Evolutionary conservation across 164 flowering plant species (phyloP).

Genomic region (Umbellularia californica): DNA sequence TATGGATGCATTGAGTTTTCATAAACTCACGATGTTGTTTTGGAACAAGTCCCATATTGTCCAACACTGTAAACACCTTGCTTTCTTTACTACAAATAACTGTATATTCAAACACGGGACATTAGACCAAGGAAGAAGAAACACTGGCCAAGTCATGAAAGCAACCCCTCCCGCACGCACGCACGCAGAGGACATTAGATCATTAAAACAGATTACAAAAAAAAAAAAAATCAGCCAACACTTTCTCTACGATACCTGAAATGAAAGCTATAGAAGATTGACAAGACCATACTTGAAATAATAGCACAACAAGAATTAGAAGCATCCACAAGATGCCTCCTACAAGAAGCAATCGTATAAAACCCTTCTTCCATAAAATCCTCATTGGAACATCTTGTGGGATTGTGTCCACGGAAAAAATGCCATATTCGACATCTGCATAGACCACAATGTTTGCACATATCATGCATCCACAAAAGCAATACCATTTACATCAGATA

Average conservation of each 20-base stretch:
- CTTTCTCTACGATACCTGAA: conserved; percentile 48
- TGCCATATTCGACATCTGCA: conserved; percentile 45
- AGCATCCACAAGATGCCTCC: conserved; percentile 84
- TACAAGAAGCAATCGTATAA: conserved; percentile 68
- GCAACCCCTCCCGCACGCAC: background rate
- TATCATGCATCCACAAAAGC: background rate
- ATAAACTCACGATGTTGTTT: conserved; percentile 74
- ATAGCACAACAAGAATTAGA: conserved; percentile 62
- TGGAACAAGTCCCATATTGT: conserved; percentile 66
- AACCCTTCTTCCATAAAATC: conserved; percentile 72
- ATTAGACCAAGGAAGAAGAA: background rate
- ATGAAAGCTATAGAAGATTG: conserved; percentile 72
- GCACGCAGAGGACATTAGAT: background rate
- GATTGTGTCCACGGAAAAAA: conserved; percentile 31
- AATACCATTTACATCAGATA: background rate
- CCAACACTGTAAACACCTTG: conserved; percentile 57
- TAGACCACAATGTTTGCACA: conserved; percentile 2
- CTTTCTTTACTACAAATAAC: conserved; percentile 88
- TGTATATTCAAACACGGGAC: conserved; percentile 26
- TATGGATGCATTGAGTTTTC: background rate
- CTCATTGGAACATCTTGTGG: conserved; percentile 52
- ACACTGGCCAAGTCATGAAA: background rate
- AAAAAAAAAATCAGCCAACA: background rate
- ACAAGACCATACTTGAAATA: conserved; percentile 90
- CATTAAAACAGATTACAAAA: background rate